A percentile compares a stretch with the other conserved stretches of the same genome.
These are phyloP conservation scores for Colletotrichum sp. DNA, from an alignment of 2,329 filamentous ascomycete species.

Conservation along the genomic window DNA sequence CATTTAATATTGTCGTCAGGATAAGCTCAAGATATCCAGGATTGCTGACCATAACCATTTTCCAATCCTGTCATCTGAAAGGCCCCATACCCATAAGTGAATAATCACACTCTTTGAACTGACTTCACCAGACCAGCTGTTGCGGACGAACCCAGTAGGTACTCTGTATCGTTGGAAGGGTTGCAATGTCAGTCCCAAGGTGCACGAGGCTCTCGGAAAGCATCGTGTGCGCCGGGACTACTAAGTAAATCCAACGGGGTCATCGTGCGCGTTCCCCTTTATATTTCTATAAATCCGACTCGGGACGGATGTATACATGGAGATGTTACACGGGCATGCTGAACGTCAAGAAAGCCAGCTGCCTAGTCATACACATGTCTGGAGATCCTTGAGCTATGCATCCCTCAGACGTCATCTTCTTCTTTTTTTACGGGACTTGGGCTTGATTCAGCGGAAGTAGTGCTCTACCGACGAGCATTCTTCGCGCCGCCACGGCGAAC, in stretches of 20 bases:
- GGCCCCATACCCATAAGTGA: background rate
- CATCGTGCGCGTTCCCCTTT: background rate
- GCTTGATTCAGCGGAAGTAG: background rate
- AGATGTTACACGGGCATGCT: slow-evolving; percentile 20
- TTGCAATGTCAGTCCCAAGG: background rate
- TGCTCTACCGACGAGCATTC: background rate
- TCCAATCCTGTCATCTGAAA: background rate
- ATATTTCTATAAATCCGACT: slow-evolving; percentile 10
- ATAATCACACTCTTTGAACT: background rate
- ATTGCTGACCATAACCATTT: background rate
- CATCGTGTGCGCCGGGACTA: background rate
- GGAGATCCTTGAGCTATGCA: background rate
- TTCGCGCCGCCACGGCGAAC: slow-evolving; percentile 16
- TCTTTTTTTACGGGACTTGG: background rate
- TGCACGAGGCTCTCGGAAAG: background rate
- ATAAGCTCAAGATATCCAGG: background rate
- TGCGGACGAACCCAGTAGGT: background rate
- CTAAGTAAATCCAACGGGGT: background rate
- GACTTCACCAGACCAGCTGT: background rate
- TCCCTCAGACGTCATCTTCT: background rate
- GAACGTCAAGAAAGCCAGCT: background rate
- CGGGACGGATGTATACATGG: slow-evolving; percentile 17
- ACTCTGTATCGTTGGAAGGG: background rate
- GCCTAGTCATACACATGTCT: slow-evolving; percentile 18
- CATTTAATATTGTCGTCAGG: background rate